Evolutionary conservation across 2,329 filamentous ascomycete species (phyloP), one percentile per base, ranked within the genome.

Genomic region (Cercospora sp.): DNA sequence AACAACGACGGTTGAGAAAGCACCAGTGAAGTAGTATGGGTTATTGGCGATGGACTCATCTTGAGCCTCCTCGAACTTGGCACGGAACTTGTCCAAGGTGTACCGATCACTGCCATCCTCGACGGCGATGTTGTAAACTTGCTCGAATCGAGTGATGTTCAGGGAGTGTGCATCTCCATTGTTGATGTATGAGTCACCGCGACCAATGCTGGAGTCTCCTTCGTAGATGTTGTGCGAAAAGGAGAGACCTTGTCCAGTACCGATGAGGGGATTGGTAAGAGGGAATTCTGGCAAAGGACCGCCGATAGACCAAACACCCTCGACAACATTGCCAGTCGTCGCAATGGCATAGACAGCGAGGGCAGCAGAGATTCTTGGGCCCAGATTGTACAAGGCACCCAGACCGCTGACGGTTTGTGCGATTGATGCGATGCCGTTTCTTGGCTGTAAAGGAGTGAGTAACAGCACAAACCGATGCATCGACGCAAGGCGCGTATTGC

Each of bases 171-270:
- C 73, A 65, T 74, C 72, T n/a, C 73, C 73, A 16, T 71, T 66
- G 64, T 74, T 74, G 64, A 73, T 69, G 64, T 73, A 74, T 8
- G 73, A 71, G 33, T 74, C 73, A 16, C 68, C 68, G 23, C 72
- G 72, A 28, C 69, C 73, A 31, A 74, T 74, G 40, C 68, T 70
- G 8, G 65, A 73, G 63, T 79, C 78, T 8, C 72, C 70, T 64
- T 79, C 78, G 51, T 78, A 79, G 60, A 75, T 76, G 69, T 78
- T 78, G 73, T 79, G 78, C 5, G 70, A 71, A 55, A 69, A 73
- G 9, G 68, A 71, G 33, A 74, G 65, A 68, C 68, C 75, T 74
- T 69, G 74, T 58, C 65, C 68, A n/a, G 60, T 69, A 23, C 72
- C 71, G 53, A 75, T 67, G 3, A 75, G 62, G 3, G 66, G 60